Evolutionary conservation across 148 eudicot species (phyloP), one percentile per base, ranked within the genome.

Genomic region (Vaccinium macrocarpon): DNA sequence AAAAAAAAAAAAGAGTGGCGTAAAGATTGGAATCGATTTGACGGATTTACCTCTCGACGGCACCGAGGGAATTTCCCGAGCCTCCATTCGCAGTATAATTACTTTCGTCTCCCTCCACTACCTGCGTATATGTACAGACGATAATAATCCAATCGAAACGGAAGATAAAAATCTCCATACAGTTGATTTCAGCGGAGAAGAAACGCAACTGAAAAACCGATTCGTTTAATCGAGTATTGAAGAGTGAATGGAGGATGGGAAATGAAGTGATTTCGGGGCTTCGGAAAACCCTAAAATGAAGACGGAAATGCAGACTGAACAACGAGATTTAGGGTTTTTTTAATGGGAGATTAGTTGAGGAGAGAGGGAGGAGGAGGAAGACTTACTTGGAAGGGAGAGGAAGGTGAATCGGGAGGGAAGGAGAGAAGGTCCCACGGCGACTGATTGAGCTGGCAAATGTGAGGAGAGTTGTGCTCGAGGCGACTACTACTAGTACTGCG

Each of bases 381-480:
- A 78, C 64, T 6, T 21, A 83, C 88, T 80, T 78, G 82, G 82
- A 57, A 88, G 0, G 87, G 85, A 53, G 84, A 53, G 12, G 87
- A 86, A 18, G 88, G 78, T 49, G 82, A 53, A 61, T 73, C 79
- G 10, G 84, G 57, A 27, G 89, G 82, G 85, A 90, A 88, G 35
- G 72, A 66, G 10, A 86, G 81, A 7, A 84, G 80, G 85, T 90
- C 92, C 92, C 91, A 90, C 35, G 91, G 91, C 21, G 89, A 87
- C 51, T 87, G 92, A 76, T 90, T 90, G 32, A 90, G 91, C 85
- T 61, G 85, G 55, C 85, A 83, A 25, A 53, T 18, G 79, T 13
- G 73, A 68, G 3, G 84, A 32, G 61, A 25, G 21, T 35, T 48
- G 4, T 32, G 21, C 64, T 57, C 48, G 46, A 5, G 15, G 42